Evolutionary conservation across 169 alveolate species (phyloP), one percentile per base, ranked within the genome.

Genomic region (Eimeria falciformis): DNA sequence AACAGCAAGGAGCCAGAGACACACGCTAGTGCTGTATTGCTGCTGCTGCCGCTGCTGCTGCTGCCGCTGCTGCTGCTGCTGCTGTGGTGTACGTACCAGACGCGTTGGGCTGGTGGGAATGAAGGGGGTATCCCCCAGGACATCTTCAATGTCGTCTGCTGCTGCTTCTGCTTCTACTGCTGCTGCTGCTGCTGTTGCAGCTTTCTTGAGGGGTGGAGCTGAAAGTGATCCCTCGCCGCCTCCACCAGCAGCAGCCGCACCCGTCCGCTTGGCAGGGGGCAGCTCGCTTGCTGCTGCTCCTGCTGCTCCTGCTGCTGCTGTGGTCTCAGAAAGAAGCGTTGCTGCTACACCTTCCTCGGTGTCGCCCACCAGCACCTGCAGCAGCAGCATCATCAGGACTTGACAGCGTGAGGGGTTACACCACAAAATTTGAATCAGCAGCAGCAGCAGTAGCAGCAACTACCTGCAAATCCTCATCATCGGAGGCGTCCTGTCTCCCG

Each of bases 371-470:
- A 68, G 9, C 50, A 68, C 81, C 81, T 68, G 1, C 50, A 68
- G 46, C 12, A 29, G 47, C 7, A 68, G 47, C 81, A 29, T 43
- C 81, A 68, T 43, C 81, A 68, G 47, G n/a, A n/a, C n/a, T n/a
- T n/a, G n/a, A n/a, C n/a, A n/a, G n/a, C n/a, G n/a, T n/a, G n/a
- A n/a, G n/a, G n/a, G n/a, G n/a, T n/a, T n/a, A n/a, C n/a, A n/a
- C n/a, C n/a, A n/a, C n/a, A n/a, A n/a, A n/a, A n/a, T n/a, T n/a
- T n/a, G n/a, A 43, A 29, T 43, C 47, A 27, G 81, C 81, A 68
- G 81, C 81, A 68, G 53, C 12, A 23, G 81, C 81, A 68, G 81
- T n/a, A n/a, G n/a, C n/a, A n/a, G n/a, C 37, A n/a, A 14, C 75
- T 21, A 25, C 75, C 0, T n/a, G 14, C 12, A 18, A 0, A 1